Conservation (phyloP, 768 basidiomycete genomes). For the Leccinum broughii region DNA sequence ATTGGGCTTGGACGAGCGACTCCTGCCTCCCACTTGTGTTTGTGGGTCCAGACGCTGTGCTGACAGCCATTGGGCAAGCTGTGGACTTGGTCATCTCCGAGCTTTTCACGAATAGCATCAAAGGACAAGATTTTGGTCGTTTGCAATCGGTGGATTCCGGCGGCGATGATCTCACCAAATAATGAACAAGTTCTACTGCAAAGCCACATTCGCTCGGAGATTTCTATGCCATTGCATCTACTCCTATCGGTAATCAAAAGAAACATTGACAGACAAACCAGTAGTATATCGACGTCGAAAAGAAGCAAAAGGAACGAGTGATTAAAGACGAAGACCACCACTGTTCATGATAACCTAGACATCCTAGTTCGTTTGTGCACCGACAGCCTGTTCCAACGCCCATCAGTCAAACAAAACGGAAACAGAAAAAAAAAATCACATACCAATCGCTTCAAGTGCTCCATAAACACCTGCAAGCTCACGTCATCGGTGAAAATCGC, state of each 20-base stretch:
- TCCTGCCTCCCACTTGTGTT: too few species aligned
- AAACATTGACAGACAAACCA: slow-evolving; percentile 10
- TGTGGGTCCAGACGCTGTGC: too few species aligned
- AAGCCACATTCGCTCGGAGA: not conserved
- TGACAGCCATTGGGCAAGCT: too few species aligned
- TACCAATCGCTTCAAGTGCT: slow-evolving; percentile 91
- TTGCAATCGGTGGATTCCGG: too few species aligned
- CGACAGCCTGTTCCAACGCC: slow-evolving; percentile 50
- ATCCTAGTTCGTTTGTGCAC: slow-evolving; percentile 62
- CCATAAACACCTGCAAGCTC: slow-evolving; percentile 97
- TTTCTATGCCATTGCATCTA: slow-evolving; percentile 16
- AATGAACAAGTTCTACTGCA: not conserved
- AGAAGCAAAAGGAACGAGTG: slow-evolving; percentile 1
- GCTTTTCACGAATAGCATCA: too few species aligned
- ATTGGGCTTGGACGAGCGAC: too few species aligned
- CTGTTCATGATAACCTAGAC: not conserved
- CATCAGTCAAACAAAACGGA: slow-evolving; percentile 5
- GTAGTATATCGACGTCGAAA: slow-evolving; percentile 8
- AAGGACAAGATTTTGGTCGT: too few species aligned
- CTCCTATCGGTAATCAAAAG: slow-evolving; percentile 12
- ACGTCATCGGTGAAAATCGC: slow-evolving; percentile 99
- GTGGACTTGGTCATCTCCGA: too few species aligned
- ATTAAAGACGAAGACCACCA: not conserved
- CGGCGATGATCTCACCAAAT: too few species aligned
- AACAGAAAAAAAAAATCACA: slow-evolving; percentile 26